Conservation (phyloP, 495 filamentous ascomycete genomes). For the Penicillium coffeae region DNA sequence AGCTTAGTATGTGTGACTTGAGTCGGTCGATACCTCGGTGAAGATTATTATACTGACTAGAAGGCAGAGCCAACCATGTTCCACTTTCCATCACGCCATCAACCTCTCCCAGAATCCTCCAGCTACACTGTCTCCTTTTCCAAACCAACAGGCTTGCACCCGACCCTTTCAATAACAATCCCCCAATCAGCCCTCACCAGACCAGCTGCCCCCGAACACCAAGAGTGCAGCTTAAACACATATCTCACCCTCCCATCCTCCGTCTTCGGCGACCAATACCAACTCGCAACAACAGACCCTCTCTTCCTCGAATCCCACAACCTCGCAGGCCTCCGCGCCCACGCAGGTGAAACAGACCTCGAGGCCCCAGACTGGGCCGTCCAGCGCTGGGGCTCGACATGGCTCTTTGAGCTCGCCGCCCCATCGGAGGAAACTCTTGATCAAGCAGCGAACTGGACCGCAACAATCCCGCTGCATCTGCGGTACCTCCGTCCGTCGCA, state of each 20-base stretch:
- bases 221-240: slow-evolving; percentile 69
- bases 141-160: slow-evolving; percentile 80
- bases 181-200: slow-evolving; percentile 27
- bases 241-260: slow-evolving; percentile 82
- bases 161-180: slow-evolving; percentile 63
- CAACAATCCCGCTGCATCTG: slow-evolving; percentile 79
- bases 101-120: slow-evolving; percentile 45
- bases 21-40: neutral
- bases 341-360: slow-evolving; percentile 81
- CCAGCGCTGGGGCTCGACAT: slow-evolving; percentile 71
- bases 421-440: slow-evolving; percentile 20
- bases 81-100: slow-evolving; percentile 86
- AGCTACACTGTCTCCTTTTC: slow-evolving; percentile 53
- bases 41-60: slow-evolving; percentile 3
- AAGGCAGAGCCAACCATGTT: slow-evolving; percentile 68
- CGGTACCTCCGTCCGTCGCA: slow-evolving; percentile 67
- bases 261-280: slow-evolving; percentile 86
- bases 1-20: slow-evolving; percentile 53
- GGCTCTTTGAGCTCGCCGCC: slow-evolving; percentile 70
- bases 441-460: slow-evolving; percentile 53
- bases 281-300: slow-evolving; percentile 60
- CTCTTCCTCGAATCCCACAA: slow-evolving; percentile 75
- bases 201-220: slow-evolving; percentile 30
- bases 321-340: slow-evolving; percentile 60
- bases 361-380: slow-evolving; percentile 86